A percentile compares a stretch with the other conserved stretches of the same genome.
Evolutionary conservation across 345 rosid species (phyloP).

Genomic region (Gossypium arboreum): DNA sequence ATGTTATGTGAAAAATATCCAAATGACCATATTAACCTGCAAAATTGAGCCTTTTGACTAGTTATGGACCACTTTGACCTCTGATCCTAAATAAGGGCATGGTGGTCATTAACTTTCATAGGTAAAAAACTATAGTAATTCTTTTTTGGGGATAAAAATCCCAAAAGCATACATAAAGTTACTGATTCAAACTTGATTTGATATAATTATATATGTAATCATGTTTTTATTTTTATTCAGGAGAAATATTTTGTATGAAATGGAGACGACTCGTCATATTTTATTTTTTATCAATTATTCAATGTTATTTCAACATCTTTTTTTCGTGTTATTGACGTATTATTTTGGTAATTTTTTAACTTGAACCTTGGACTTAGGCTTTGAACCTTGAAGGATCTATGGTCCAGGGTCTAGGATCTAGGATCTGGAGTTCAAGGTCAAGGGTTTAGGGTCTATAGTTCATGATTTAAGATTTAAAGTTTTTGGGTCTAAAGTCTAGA

Average conservation of each 20-base stretch:
- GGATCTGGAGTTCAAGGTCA: too few relatives aligned
- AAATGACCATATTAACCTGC: constrained; percentile 30
- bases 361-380: too few relatives aligned
- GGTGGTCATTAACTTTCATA: background rate
- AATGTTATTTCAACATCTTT: rapidly evolving
- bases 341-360: too few relatives aligned
- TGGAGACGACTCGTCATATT: rapidly evolving
- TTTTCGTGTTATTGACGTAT: too few relatives aligned
- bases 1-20: background rate
- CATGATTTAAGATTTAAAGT: too few relatives aligned
- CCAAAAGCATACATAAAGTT: background rate
- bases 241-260: too few relatives aligned
- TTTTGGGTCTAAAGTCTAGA: too few relatives aligned
- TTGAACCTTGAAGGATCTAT: rapidly evolving
- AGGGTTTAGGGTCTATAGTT: too few relatives aligned
- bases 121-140: background rate
- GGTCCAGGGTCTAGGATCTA: rapidly evolving
- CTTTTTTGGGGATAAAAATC: background rate
- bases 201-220: too few relatives aligned
- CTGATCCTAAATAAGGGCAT: background rate
- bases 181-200: too few relatives aligned
- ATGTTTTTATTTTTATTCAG: too few relatives aligned
- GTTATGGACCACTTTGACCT: constrained; percentile 34
- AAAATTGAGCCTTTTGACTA: constrained; percentile 26
- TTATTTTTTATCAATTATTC: too few relatives aligned